Percentiles rank a stretch among this genome's conserved stretches.
phyloP scores from a whole-genome alignment of 208 protist genomes.

The Blechomonas ayalai region DNA sequence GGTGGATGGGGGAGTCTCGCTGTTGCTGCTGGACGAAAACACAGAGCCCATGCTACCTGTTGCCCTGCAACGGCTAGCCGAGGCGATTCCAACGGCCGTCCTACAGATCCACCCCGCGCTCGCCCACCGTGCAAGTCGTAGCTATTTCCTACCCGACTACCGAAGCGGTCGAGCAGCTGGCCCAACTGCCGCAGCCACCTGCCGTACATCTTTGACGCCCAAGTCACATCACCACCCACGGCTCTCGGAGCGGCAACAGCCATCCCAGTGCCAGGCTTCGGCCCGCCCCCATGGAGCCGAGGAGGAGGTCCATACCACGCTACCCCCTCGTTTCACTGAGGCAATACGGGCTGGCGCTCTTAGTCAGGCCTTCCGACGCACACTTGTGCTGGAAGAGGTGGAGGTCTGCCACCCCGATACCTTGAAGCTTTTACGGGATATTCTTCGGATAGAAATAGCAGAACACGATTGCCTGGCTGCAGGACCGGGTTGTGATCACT shows the following conservation, averaged over 20 bases:
- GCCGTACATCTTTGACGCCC: not conserved
- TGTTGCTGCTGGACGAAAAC: not conserved
- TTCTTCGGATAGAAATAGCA: too few species aligned
- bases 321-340: conserved; percentile 15
- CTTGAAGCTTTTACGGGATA: conserved; percentile 29
- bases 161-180: not conserved
- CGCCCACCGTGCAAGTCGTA: conserved; percentile 6
- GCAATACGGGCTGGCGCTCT: conserved; percentile 23
- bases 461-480: too few species aligned
- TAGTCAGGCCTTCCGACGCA: conserved; percentile 14
- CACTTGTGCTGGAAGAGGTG: conserved; percentile 20
- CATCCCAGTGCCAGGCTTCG: not conserved
- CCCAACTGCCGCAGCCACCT: not conserved
- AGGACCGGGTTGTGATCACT: too few species aligned
- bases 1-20: conserved; percentile 5
- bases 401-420: conserved; percentile 22
- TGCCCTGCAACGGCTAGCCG: conserved; percentile 4
- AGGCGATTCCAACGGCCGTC: conserved; percentile 5
- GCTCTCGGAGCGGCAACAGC: not conserved
- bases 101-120: conserved; percentile 5
- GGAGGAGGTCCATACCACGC: not conserved
- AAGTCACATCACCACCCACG: too few species aligned
- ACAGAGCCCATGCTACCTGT: not conserved
- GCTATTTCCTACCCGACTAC: conserved; percentile 30
- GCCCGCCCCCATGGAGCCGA: not conserved